phyloP scores from a whole-genome alignment of 768 basidiomycete genomes.

The Botryobasidium botryosum region DNA sequence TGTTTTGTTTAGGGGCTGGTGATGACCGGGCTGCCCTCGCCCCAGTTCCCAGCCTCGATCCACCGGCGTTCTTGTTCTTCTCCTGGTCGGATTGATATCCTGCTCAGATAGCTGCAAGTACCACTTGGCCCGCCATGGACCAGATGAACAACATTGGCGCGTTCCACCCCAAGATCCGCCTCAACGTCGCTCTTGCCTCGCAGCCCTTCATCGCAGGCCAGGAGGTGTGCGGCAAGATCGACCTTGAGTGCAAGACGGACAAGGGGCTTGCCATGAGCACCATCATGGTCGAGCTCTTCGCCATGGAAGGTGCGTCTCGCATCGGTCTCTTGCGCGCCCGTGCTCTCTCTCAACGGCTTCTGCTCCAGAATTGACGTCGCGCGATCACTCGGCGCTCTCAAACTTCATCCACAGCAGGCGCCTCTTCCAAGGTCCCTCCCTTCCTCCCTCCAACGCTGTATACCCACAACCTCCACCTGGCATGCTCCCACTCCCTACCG shows the following conservation, averaged over 20 bases:
- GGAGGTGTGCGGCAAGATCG: slow-evolving; percentile 54
- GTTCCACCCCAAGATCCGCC: slow-evolving; percentile 65
- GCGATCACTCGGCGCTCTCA: slow-evolving; percentile 66
- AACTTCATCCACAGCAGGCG: slow-evolving; percentile 55
- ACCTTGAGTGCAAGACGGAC: slow-evolving; percentile 65
- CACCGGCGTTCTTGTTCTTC: no score
- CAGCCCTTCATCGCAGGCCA: slow-evolving; percentile 47
- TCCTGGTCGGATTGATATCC: no score
- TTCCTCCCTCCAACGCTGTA: slow-evolving; percentile 76
- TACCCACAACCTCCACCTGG: slow-evolving; percentile 31
- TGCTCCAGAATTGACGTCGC: slow-evolving; percentile 60
- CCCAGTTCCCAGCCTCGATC: no score
- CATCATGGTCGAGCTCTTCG: slow-evolving; percentile 65
- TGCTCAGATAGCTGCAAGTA: no score
- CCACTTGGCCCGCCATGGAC: no score
- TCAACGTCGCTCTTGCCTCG: slow-evolving; percentile 42
- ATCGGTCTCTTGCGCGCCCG: slow-evolving; percentile 8
- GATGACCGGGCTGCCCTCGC: no score
- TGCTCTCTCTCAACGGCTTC: background rate
- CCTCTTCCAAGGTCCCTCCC: slow-evolving; percentile 62
- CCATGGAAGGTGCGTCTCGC: slow-evolving; percentile 39
- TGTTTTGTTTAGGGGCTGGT: no score
- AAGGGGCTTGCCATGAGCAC: slow-evolving; percentile 45
- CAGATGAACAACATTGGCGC: no score
- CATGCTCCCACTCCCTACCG: slow-evolving; percentile 40